Evolutionary conservation across 495 filamentous ascomycete genomes (phyloP).

Genomic region (Penicilliopsis zonata): DNA sequence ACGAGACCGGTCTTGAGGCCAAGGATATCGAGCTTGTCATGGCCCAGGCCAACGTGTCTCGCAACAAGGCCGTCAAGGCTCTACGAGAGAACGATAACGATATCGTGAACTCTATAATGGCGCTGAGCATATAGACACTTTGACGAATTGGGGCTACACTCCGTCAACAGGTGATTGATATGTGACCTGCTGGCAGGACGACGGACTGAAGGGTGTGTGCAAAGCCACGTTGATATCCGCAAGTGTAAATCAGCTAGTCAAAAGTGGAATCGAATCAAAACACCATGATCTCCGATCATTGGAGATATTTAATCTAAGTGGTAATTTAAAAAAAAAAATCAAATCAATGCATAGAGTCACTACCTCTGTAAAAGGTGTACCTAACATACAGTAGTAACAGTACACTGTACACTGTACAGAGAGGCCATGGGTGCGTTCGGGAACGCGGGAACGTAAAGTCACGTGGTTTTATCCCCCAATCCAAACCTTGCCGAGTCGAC

Average conservation of each 20-base stretch:
- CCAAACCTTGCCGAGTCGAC: constrained; percentile 37
- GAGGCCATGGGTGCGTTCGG: constrained; percentile 13
- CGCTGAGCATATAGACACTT: constrained; percentile 73
- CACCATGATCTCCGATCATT: too few relatives aligned
- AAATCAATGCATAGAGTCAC: neutral
- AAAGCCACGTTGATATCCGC: constrained; percentile 16
- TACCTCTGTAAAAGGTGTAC: too few relatives aligned
- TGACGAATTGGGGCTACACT: constrained; percentile 7
- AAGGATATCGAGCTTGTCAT: constrained; percentile 99
- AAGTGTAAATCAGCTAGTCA: constrained; percentile 33
- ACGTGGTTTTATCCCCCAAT: constrained; percentile 28
- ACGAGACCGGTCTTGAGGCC: constrained; percentile 83
- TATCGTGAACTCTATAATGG: constrained; percentile 99
- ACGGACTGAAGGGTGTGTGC: constrained; percentile 23
- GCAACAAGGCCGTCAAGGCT: constrained; percentile 98
- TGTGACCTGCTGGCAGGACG: constrained; percentile 11
- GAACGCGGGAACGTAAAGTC: constrained; percentile 22
- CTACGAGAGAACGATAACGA: constrained; percentile 99
- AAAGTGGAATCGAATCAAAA: constrained; percentile 22
- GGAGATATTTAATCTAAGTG: neutral
- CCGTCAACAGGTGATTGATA: constrained; percentile 10
- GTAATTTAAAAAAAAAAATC: neutral
- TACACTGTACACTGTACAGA: too few relatives aligned
- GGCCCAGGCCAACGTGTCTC: constrained; percentile 88
- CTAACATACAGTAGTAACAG: too few relatives aligned